These are phyloP conservation scores for Parmelia sp. DNA, from an alignment of 495 filamentous ascomycete genomes.

Conservation along the genomic window DNA sequence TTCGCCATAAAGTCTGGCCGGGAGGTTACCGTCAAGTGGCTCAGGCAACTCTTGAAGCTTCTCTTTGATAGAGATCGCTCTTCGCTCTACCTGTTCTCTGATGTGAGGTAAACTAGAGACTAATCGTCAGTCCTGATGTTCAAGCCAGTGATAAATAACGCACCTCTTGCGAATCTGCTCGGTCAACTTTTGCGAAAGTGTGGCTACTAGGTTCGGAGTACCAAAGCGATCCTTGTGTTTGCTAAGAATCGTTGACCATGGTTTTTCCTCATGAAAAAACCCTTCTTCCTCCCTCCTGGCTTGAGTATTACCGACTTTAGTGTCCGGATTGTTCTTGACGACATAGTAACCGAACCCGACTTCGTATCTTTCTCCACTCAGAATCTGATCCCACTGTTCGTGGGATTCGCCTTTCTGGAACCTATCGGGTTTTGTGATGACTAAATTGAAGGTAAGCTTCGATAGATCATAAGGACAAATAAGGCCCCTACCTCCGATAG, in stretches of 20 bases:
- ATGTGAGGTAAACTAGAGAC: slow-evolving; percentile 50
- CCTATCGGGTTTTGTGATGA: slow-evolving; percentile 70
- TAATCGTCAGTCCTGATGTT: neutral
- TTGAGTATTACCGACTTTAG: slow-evolving; percentile 42
- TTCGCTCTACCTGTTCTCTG: slow-evolving; percentile 48
- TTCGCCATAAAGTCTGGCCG: slow-evolving; percentile 35
- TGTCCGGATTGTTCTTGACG: slow-evolving; percentile 52
- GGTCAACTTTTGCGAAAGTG: slow-evolving; percentile 49
- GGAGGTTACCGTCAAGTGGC: slow-evolving; percentile 41
- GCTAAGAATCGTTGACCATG: slow-evolving; percentile 45
- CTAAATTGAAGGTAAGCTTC: neutral
- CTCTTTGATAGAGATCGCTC: slow-evolving; percentile 39
- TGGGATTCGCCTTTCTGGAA: slow-evolving; percentile 44
- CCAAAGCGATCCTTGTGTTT: slow-evolving; percentile 51
- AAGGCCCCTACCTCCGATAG: slow-evolving; percentile 44
- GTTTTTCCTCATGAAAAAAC: slow-evolving; percentile 47
- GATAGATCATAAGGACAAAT: neutral
- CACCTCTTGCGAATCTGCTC: slow-evolving; percentile 51
- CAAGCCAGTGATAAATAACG: neutral
- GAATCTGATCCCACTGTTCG: slow-evolving; percentile 51
- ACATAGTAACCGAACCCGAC: slow-evolving; percentile 63
- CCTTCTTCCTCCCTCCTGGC: slow-evolving; percentile 51
- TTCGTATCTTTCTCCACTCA: slow-evolving; percentile 46
- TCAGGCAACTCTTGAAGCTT: slow-evolving; percentile 50
- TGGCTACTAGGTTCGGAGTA: slow-evolving; percentile 47